phyloP scores from a whole-genome alignment of 768 basidiomycete genomes.

The Boletus speciosus region DNA sequence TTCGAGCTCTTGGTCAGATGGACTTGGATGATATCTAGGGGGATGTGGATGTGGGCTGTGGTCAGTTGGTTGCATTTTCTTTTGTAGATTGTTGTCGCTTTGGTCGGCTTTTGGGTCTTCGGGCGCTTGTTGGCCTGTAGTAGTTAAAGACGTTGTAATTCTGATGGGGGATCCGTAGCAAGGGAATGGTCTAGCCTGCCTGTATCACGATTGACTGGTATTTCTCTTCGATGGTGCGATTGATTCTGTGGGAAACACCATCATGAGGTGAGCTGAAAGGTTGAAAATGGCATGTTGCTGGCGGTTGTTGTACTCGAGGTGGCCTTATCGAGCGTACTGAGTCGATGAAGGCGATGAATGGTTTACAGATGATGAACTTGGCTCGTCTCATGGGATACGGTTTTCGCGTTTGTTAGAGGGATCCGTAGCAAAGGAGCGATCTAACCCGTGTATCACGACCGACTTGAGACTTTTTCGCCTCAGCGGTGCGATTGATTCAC shows the following conservation, averaged over 20 bases:
- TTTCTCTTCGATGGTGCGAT: too few species aligned
- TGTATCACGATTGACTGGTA: not conserved
- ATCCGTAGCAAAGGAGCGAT: too few species aligned
- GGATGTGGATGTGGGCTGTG: not conserved
- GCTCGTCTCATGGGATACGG: too few species aligned
- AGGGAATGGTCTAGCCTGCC: not conserved
- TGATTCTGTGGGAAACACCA: too few species aligned
- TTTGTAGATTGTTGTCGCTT: not conserved
- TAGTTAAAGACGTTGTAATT: not conserved
- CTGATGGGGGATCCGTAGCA: not conserved
- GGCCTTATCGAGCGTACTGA: not conserved
- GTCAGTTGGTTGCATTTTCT: not conserved
- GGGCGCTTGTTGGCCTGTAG: not conserved
- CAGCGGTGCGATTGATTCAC: too few species aligned
- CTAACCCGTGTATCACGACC: too few species aligned
- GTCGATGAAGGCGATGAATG: not conserved
- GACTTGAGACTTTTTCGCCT: too few species aligned
- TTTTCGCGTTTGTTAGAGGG: too few species aligned
- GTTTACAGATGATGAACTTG: not conserved
- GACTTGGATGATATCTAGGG: not conserved
- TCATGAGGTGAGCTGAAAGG: too few species aligned
- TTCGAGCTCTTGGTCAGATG: not conserved
- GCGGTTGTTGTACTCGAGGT: too few species aligned
- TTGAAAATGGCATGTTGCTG: too few species aligned
- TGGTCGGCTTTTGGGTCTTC: too few species aligned